Base-by-base conservation (phyloP, 768 basidiomycete genomes). In the Lyophyllum semitale region DNA sequence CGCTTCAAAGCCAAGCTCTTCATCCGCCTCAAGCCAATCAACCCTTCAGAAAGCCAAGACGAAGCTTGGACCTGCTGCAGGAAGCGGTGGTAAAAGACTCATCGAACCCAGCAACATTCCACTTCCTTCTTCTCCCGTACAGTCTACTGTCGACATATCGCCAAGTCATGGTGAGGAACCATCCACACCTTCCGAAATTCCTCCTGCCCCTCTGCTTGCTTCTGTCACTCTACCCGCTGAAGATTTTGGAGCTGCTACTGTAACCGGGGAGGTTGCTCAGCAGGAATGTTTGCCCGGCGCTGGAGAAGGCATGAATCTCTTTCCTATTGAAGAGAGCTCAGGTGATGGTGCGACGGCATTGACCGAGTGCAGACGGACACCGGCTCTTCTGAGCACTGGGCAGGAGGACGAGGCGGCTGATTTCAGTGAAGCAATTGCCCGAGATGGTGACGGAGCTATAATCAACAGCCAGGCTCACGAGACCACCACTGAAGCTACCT, bases 61-160 rank as follows among this genome's bases (percentile, higher is more conserved):
- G 37, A 47, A 55, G 47, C 29, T 44, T 41, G 37, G 33, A n/a
- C 17, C 25, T 8, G 61, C 45, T 40, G 47, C 44, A 30, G n/a
- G 53, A 55, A 44, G 22, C 40, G 35, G 23, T 37, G 49, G 43
- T 6, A 12, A 44, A 44, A 63, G 66, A 35, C 59, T 68, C 13
- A 45, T 63, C n/a, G 68, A 69, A n/a, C 71, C 75, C 27, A 58
- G 66, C 1, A 60, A 65, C 51, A 60, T 76, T 40, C 69, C 74
- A 13, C 66, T 77, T 43, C 75, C 75, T 26, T 66, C 70, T 12
- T 76, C 76, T 20, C 73, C 76, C 18, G 52, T 61, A 32, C 66
- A 57, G 22, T 42, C 51, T 45, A 13, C 30, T 5, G 26, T 20
- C 4, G 3, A 30, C 18, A 20, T 25, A 7, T 15, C 22, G 6